Evolutionary conservation across 805 yeast genomes (phyloP), one percentile per base, ranked within the genome.

Genomic region (Yamadazyma laniorum): DNA sequence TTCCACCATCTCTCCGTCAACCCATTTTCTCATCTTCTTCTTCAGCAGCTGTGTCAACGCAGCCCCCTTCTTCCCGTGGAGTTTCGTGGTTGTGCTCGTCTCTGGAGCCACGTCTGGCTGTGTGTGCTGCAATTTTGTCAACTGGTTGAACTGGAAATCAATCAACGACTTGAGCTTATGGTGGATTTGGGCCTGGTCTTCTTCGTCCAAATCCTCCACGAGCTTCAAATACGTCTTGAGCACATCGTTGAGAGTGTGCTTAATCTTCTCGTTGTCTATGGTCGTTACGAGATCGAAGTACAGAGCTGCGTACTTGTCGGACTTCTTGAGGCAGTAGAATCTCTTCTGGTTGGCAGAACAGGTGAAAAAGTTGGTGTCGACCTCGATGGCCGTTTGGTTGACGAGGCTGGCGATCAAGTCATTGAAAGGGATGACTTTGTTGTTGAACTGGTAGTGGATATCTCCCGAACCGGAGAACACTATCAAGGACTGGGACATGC

Each of bases 1-100:
- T 5, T 66, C 71, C 6, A 63, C 61, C 44, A 62, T 42, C 35
- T 59, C 65, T 15, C 63, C 70, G 37, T 63, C 63, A 19, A 63
- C 60, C 74, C 74, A 68, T 43, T 63, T 65, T 41, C 74, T 53
- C 74, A 67, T 65, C 41, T 61, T 63, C 49, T 67, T 67, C 37
- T 46, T 38, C 27, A 28, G 11, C 16, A 36, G 27, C n/a, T n/a
- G n/a, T 4, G 19, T 32, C 12, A 13, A 18, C 5, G 28, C 28
- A 12, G 25, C 25, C 5, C 13, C 17, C 13, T 17, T 18, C 23
- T 21, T 21, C n/a, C n/a, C n/a, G n/a, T n/a, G n/a, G 16, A 15
- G 26, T 19, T 9, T 19, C 11, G 30, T 19, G 3, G 32, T 11
- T 12, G 29, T 22, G 8, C 18, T 14, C 8, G 31, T 16, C 13